Conservation (phyloP, 345 rosid genomes). For the Murraya koenigii region DNA sequence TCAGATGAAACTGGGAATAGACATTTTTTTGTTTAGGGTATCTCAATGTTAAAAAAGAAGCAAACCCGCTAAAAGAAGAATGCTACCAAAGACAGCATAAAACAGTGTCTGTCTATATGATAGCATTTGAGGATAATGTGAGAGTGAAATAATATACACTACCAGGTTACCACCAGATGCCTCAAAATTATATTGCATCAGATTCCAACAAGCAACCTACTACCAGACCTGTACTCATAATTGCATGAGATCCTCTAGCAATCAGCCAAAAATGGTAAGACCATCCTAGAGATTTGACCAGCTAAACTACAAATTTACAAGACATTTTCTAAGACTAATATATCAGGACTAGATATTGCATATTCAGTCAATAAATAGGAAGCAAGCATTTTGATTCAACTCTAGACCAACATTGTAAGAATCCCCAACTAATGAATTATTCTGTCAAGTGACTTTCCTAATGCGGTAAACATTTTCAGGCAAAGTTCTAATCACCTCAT, state of each 20-base stretch:
- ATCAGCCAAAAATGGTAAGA: neutral
- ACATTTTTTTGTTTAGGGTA: neutral
- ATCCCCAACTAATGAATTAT: slow-evolving; percentile 4
- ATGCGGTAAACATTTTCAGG: neutral
- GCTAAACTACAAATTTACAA: neutral
- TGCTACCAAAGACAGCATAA: neutral
- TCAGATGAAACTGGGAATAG: neutral
- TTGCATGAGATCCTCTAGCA: neutral
- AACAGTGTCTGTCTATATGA: neutral
- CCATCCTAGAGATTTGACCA: neutral
- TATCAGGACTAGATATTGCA: neutral
- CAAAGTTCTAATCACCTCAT: slow-evolving; percentile 59
- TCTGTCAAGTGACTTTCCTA: slow-evolving; percentile 3
- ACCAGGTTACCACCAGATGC: neutral
- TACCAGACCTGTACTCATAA: neutral
- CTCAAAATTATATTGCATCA: neutral
- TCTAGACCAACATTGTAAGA: neutral
- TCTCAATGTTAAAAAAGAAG: neutral
- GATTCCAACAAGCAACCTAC: neutral
- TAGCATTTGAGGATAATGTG: neutral
- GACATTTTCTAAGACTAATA: neutral
- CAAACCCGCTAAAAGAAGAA: neutral
- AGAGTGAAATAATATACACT: neutral
- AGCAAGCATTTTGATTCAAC: neutral
- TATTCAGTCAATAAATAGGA: neutral